Evolutionary conservation across 1,284 basidiomycete species (phyloP), one percentile per base, ranked within the genome.

Genomic region (Melampsora abietis-canadensis): DNA sequence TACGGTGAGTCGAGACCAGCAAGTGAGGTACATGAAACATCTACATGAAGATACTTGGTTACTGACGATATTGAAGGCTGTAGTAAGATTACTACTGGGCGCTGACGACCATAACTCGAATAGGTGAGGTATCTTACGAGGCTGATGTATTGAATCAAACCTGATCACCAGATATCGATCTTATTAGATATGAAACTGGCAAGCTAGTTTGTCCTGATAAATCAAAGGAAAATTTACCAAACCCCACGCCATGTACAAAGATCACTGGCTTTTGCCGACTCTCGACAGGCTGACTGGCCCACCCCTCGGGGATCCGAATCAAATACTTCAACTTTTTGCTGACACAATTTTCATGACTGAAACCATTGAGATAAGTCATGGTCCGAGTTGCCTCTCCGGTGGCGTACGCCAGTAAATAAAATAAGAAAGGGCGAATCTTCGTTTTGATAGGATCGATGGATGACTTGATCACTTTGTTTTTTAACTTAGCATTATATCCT

Each of bases 21-120:
- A 27, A 14, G n/a, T 30, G 15, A 31, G 27, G 54, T 15, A 44
- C 4, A 44, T 14, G 12, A 30, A 48, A 19, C n/a, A 21, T 54
- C 21, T 21, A 59, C 40, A 30, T 54, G 21, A 12, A 44, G 46
- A 24, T 21, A 57, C 4, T 30, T 17, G 31, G 3, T 34, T 27
- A 74, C 70, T 66, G 21, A 74, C 70, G 70, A 65, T 24, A 74
- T 66, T 34, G 47, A 51, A 46, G 70, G 70, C 34, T 74, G 70
- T 15, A 74, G 34, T 44, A 66, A 60, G 15, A 74, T 60, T 27
- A 74, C 54, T 30, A 74, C 40, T n/a, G 70, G 70, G 46, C 70
- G 63, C 10, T 66, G 37, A 8, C 59, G 62, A 10, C 31, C 70
- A 62, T 63, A 74, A 15, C 17, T 24, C 5, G 70, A 74, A 66